These are phyloP conservation scores for Wakefieldia striispora DNA, from an alignment of 768 basidiomycete species.

Conservation along the genomic window DNA sequence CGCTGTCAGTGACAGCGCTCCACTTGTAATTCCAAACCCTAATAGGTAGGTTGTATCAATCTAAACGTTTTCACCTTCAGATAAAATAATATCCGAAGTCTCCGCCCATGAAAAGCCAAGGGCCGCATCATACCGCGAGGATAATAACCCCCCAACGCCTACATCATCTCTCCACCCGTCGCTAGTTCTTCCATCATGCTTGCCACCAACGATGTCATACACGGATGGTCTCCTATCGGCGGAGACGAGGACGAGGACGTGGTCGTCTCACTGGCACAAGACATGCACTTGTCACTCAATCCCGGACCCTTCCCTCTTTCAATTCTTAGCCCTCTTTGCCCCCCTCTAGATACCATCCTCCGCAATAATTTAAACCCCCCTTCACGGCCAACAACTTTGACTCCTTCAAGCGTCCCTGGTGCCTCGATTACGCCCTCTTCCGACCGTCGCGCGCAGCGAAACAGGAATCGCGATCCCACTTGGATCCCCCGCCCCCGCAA, in stretches of 20 bases:
- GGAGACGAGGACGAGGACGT: slow-evolving; percentile 29
- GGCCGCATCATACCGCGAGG: not conserved
- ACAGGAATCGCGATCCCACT: slow-evolving; percentile 47
- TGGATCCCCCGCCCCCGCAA: slow-evolving; percentile 70
- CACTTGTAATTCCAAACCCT: too few species aligned
- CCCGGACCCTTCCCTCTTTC: slow-evolving; percentile 2
- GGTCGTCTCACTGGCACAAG: slow-evolving; percentile 19
- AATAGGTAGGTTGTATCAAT: too few species aligned
- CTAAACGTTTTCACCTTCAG: slow-evolving; percentile 1
- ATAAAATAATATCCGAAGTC: not conserved
- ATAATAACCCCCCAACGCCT: slow-evolving; percentile 5
- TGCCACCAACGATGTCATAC: slow-evolving; percentile 9
- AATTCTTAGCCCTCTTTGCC: slow-evolving; percentile 11
- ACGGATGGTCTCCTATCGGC: slow-evolving; percentile 29
- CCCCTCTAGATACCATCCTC: slow-evolving; percentile 10
- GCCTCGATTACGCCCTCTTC: slow-evolving; percentile 34
- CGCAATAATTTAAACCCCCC: not conserved
- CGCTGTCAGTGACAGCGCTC: too few species aligned
- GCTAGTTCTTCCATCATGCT: slow-evolving; percentile 6
- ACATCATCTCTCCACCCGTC: not conserved
- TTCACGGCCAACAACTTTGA: not conserved
- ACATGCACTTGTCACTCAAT: slow-evolving; percentile 4
- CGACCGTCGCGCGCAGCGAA: slow-evolving; percentile 37
- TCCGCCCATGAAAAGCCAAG: not conserved
- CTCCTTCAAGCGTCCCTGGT: not conserved